Evolutionary conservation across 306 rosid genomes (phyloP).

Genomic region (Vigna hirtella): DNA sequence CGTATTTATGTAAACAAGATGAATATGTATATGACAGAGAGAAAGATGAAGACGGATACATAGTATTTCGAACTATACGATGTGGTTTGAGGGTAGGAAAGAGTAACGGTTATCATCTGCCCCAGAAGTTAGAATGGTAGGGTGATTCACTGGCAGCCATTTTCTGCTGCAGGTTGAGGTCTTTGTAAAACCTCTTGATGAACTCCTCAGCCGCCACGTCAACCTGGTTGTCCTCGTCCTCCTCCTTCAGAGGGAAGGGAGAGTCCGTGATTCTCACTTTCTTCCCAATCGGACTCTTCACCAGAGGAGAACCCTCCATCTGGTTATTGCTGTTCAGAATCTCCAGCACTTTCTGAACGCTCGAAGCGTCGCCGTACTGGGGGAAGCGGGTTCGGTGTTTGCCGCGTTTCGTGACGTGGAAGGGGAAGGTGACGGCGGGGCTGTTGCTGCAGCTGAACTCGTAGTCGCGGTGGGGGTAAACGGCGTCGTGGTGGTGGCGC

Average conservation of each 20-base stretch:
- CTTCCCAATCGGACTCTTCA: constrained; percentile 71
- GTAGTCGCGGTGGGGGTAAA: constrained; percentile 70
- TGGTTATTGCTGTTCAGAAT: constrained; percentile 52
- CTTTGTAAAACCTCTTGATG: constrained; percentile 71
- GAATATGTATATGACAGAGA: too few species aligned
- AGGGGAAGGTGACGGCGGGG: constrained; percentile 59
- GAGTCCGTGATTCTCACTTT: constrained; percentile 86
- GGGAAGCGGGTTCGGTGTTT: constrained; percentile 36
- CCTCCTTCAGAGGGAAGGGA: constrained; percentile 81
- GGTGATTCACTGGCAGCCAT: constrained; percentile 67
- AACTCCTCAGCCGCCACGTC: constrained; percentile 85
- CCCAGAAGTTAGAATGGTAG: constrained; percentile 36
- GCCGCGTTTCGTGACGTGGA: constrained; percentile 44
- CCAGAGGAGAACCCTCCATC: constrained; percentile 70
- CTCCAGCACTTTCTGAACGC: constrained; percentile 70
- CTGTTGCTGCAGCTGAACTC: constrained; percentile 96
- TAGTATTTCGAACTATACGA: too few species aligned
- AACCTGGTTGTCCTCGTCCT: constrained; percentile 55
- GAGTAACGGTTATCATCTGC: constrained; percentile 25
- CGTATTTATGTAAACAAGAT: too few species aligned
- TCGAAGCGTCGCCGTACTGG: constrained; percentile 57
- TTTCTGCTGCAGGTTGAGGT: constrained; percentile 62
- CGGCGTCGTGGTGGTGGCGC: constrained; percentile 49
- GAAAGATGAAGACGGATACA: too few species aligned
- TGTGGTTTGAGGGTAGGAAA: too few species aligned